phyloP scores from a whole-genome alignment of 2,329 filamentous ascomycete genomes.

The Stemphylium vesicarium region DNA sequence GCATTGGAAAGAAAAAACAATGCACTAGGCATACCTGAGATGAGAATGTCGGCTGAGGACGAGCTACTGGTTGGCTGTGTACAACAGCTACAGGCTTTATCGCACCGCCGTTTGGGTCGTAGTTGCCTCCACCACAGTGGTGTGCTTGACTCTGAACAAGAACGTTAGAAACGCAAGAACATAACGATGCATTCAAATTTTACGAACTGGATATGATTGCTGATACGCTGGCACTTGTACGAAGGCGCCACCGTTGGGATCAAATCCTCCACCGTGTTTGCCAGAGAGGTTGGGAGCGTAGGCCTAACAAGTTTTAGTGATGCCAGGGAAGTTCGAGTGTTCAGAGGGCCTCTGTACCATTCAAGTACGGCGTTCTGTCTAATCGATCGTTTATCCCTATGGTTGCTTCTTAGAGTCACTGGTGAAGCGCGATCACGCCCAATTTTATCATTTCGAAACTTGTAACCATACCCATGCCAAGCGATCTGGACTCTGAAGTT shows the following conservation, averaged over 20 bases:
- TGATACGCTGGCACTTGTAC: constrained; percentile 6
- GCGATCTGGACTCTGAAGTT: background rate
- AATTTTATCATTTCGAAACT: constrained; percentile 1
- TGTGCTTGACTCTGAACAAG: background rate
- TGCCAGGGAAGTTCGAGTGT: background rate
- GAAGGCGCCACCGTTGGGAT: constrained; percentile 22
- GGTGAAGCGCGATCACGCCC: background rate
- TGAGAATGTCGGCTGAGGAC: constrained; percentile 11
- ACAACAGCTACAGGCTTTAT: constrained; percentile 5
- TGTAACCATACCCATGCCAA: background rate
- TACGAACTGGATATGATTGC: constrained; percentile 14
- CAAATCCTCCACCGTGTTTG: constrained; percentile 32
- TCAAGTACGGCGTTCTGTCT: constrained; percentile 1
- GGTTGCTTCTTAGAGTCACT: background rate
- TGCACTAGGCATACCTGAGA: constrained; percentile 15
- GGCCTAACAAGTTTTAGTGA: constrained; percentile 22
- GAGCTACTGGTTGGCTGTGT: constrained; percentile 16
- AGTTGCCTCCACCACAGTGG: constrained; percentile 25
- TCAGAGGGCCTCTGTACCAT: constrained; percentile 17
- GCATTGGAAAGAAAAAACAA: background rate
- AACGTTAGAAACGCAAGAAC: background rate
- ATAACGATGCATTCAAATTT: background rate
- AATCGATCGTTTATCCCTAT: background rate
- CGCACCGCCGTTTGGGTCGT: constrained; percentile 22
- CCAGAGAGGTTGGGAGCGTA: constrained; percentile 16